Evolutionary conservation across 768 basidiomycete species (phyloP), one percentile per base, ranked within the genome.

Genomic region (Boletus huronensis): DNA sequence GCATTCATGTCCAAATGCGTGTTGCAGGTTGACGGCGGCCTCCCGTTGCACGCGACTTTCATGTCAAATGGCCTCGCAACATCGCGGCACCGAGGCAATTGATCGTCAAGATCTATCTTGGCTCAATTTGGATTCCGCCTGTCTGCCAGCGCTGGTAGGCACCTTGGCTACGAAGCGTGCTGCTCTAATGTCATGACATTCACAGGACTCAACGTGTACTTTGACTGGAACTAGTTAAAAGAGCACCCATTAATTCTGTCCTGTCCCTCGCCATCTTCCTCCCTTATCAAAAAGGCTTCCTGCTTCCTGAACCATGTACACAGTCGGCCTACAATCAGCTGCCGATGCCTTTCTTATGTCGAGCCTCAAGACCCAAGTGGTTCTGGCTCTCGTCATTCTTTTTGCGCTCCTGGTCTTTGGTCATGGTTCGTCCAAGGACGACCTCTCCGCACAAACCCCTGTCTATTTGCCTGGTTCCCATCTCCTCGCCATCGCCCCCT

Each of bases 401-500:
- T 63, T 72, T 61, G 67, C 77, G 63, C 61, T 81, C 75, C 64
- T 76, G 70, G 63, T 73, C 36, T 54, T 71, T 29, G 72, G 69
- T 25, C 56, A 66, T 54, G 57, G 63, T 47, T 53, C 76, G 36
- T 74, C 79, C 59, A 76, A 79, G 52, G 78, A 80, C 55, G 82
- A 84, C 60, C 57, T 64, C 43, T 52, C 65, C 25, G 38, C 55
- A n/a, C 67, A 66, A 42, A 69, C 77, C 39, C 83, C 88, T 48
- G 75, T 73, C 43, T 74, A 73, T 48, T 74, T 90, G 6, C 87
- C 87, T 40, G 81, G 83, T 40, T 73, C 75, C 39, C 78, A 79
- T 53, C 72, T 86, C 52, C 76, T 81, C 61, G 77, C 81, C 58
- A 83, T 86, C 51, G 65, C 73, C 29, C 82, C 86, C 16, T 90